Base-by-base conservation (phyloP, 139 green algal genomes). In the Chlorella sp. region DNA sequence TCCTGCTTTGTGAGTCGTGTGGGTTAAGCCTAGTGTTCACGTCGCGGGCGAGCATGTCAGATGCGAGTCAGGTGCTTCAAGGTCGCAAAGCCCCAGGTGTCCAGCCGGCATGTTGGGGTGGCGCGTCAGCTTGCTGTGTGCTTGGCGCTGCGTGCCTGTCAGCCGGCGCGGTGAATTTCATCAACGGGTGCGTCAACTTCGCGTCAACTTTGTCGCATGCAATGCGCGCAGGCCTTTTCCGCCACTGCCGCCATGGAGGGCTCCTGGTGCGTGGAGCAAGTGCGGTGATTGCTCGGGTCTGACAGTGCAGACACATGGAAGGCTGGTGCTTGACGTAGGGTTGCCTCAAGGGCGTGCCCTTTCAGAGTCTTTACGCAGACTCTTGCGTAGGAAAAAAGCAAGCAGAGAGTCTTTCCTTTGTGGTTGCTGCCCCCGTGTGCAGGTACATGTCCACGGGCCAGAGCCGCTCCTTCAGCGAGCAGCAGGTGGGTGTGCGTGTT, bases 211-310 rank as follows among this genome's bases (percentile, higher is more conserved):
- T 55, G 10, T 26, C 17, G 10, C 42, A 17, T 55, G 42, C 10
- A 35, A 2, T 72, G 5, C 32, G 50, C 26, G 26, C 80, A 80
- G 72, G 55, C 82, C 0, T 88, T 88, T 49, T 76, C 77, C n/a
- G 76, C 82, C n/a, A 79, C 73, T 10, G 82, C 67, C 32, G 50
- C 79, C 60, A 88, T 88, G 82, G 76, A 85, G 69, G 82, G 82
- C 10, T 51, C 66, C 2, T 88, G 81, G 76, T 83, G 6, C 3
- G 71, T 76, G 62, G 62, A n/a, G n/a, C n/a, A n/a, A n/a, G n/a
- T n/a, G n/a, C n/a, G n/a, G n/a, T n/a, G n/a, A n/a, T n/a, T n/a
- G n/a, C 59, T 32, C 14, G 27, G 17, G 14, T 5, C 59, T 65
- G 59, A 10, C 26, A 5, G 5, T 5, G 23, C 26, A 32, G 23